phyloP scores from a whole-genome alignment of 192 early-diverging fungal genomes.

The Umbelopsis sp. region DNA sequence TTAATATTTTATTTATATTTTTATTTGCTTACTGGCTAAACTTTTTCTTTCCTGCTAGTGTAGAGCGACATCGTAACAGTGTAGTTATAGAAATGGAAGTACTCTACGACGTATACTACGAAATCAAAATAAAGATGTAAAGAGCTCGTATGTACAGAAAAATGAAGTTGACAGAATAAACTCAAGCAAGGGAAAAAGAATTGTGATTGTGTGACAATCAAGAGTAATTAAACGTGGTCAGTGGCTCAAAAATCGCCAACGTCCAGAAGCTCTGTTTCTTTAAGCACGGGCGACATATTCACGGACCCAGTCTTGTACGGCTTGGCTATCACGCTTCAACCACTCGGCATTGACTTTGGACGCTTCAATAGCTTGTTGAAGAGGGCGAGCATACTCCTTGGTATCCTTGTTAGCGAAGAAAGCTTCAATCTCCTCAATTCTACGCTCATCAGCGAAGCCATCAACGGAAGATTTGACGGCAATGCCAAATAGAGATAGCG shows the following conservation, averaged over 20 bases:
- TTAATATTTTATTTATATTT: too few relatives aligned
- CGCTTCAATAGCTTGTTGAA: constrained; percentile 76
- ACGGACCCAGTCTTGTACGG: constrained; percentile 30
- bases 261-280: background rate
- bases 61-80: too few relatives aligned
- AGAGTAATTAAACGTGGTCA: background rate
- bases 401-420: constrained; percentile 69
- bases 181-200: too few relatives aligned
- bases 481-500: constrained; percentile 48
- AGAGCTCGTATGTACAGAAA: too few relatives aligned
- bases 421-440: constrained; percentile 62
- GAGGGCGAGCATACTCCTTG: constrained; percentile 62
- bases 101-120: too few relatives aligned
- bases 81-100: too few relatives aligned
- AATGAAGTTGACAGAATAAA: too few relatives aligned
- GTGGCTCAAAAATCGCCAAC: background rate
- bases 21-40: too few relatives aligned
- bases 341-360: constrained; percentile 64
- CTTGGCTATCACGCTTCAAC: constrained; percentile 33
- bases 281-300: constrained; percentile 17
- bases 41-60: too few relatives aligned
- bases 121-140: too few relatives aligned
- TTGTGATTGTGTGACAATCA: background rate
- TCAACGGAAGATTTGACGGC: constrained; percentile 48
- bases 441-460: constrained; percentile 54